Percentiles rank a stretch among this genome's conserved stretches.
phyloP scores from a whole-genome alignment of 768 basidiomycete species.

The Mycena latifolia region DNA sequence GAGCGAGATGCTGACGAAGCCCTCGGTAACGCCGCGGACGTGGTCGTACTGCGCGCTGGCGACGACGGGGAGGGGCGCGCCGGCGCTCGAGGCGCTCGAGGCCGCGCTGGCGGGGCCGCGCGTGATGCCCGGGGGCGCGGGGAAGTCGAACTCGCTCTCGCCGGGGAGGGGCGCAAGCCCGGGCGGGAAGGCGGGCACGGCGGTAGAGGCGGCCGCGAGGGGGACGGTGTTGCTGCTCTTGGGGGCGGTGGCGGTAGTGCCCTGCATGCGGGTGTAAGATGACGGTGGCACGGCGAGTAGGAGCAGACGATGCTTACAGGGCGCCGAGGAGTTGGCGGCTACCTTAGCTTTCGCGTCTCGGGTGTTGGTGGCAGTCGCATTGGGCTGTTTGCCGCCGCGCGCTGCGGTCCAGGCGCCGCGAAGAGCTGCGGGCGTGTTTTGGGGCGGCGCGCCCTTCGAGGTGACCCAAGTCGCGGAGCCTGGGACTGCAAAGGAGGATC shows the following conservation, averaged over 20 bases:
- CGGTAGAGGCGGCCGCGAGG: not conserved
- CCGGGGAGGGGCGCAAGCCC: conserved; percentile 9
- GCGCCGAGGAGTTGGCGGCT: conserved; percentile 22
- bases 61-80: conserved; percentile 1
- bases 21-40: conserved; percentile 24
- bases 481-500: conserved; percentile 44
- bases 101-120: conserved; percentile 14
- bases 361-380: not conserved
- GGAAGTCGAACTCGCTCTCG: not conserved
- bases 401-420: conserved; percentile 39
- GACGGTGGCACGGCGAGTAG: not conserved
- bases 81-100: conserved; percentile 16
- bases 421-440: conserved; percentile 28
- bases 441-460: conserved; percentile 35
- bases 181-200: conserved; percentile 8
- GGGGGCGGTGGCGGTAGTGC: conserved; percentile 35
- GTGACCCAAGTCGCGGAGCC: conserved; percentile 53
- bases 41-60: conserved; percentile 5
- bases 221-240: conserved; percentile 31
- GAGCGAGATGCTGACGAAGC: conserved; percentile 37
- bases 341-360: conserved; percentile 10
- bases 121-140: conserved; percentile 18
- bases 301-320: conserved; percentile 10
- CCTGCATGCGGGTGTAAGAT: conserved; percentile 9
- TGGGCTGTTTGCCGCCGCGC: not conserved